Evolutionary conservation across 2,329 filamentous ascomycete species (phyloP).

Genomic region (Herpotrichia juniperi): DNA sequence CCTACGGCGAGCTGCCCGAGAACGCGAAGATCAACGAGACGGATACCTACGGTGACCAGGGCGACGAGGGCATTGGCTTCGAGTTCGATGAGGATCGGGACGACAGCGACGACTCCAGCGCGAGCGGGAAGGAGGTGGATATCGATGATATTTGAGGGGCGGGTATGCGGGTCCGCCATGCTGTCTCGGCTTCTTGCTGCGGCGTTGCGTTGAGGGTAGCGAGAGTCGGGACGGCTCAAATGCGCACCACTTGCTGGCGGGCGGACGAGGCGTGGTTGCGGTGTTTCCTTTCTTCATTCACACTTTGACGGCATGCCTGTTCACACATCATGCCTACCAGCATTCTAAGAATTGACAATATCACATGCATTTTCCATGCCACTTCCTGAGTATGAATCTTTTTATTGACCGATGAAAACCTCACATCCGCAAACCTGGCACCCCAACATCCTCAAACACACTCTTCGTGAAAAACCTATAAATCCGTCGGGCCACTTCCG

Average conservation of each 20-base stretch:
- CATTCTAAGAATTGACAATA: not conserved
- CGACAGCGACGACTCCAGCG: constrained; percentile 63
- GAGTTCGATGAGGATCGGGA: constrained; percentile 94
- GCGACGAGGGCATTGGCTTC: constrained; percentile 93
- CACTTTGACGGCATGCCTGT: not conserved
- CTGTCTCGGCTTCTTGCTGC: constrained; percentile 32
- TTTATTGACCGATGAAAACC: too few species aligned
- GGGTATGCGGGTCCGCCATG: constrained; percentile 40
- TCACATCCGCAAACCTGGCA: too few species aligned
- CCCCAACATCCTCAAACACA: constrained; percentile 48
- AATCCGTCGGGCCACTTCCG: constrained; percentile 77
- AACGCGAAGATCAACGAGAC: constrained; percentile 99
- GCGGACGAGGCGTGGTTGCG: constrained; percentile 33
- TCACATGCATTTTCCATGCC: not conserved
- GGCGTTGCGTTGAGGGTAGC: constrained; percentile 1
- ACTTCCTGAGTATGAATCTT: not conserved
- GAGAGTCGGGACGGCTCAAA: constrained; percentile 41
- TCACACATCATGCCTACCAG: not conserved
- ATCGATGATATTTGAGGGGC: constrained; percentile 83
- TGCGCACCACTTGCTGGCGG: constrained; percentile 46
- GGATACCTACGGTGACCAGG: constrained; percentile 88
- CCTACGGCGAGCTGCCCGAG: constrained; percentile 96
- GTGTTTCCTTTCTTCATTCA: not conserved
- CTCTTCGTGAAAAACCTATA: constrained; percentile 77
- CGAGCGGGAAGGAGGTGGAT: constrained; percentile 81